Evolutionary conservation across 2,329 filamentous ascomycete genomes (phyloP).

Genomic region (Albophoma yamanashiensis): DNA sequence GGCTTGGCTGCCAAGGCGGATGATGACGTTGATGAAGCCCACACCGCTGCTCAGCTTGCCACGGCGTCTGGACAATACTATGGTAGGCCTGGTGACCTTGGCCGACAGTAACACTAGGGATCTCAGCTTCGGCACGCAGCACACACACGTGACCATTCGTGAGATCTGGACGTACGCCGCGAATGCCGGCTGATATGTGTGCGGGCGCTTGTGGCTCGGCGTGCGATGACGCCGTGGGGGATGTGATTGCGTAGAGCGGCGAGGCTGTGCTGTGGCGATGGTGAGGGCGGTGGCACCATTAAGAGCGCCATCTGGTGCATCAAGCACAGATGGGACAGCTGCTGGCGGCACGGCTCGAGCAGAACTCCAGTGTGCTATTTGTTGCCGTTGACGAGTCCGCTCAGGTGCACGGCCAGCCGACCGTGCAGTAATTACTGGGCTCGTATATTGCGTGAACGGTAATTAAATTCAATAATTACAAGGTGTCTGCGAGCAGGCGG

Average conservation of each 20-base stretch:
- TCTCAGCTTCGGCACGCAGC: too few species aligned
- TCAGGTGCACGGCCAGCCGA: neutral
- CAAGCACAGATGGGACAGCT: neutral
- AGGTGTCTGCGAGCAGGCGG: too few species aligned
- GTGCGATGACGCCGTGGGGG: neutral
- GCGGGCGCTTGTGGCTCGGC: neutral
- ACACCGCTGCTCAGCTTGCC: neutral
- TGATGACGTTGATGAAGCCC: neutral
- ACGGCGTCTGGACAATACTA: neutral
- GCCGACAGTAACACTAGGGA: too few species aligned
- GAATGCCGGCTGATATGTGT: neutral
- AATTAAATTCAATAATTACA: too few species aligned
- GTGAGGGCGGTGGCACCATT: neutral
- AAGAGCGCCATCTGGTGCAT: neutral
- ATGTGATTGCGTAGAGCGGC: conserved; percentile 4
- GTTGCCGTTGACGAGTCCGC: neutral
- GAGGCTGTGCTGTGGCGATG: conserved; percentile 8
- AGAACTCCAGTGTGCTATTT: neutral
- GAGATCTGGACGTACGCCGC: neutral
- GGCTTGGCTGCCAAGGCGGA: neutral
- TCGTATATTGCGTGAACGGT: too few species aligned
- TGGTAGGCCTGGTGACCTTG: too few species aligned
- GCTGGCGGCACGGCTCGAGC: neutral
- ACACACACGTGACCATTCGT: neutral
- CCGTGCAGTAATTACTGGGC: too few species aligned